Percentiles rank a stretch among this genome's conserved stretches.
These are phyloP conservation scores for Agrocybe pediades DNA, from an alignment of 768 basidiomycete genomes.

Conservation along the genomic window DNA sequence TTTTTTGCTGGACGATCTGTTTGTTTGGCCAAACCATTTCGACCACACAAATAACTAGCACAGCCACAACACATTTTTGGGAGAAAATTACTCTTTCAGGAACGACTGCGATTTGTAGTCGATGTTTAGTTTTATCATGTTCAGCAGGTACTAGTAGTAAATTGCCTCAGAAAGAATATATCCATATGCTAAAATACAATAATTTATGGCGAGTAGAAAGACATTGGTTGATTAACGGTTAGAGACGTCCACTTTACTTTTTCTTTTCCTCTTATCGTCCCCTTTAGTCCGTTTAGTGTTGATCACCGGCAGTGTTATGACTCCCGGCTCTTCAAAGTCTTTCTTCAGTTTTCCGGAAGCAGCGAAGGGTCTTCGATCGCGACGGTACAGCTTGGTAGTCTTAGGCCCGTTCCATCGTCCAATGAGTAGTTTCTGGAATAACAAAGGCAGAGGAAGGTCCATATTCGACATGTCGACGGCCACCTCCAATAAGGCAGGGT, in stretches of 20 bases:
- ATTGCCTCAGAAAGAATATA: no score
- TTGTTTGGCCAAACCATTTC: neutral
- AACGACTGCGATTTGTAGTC: neutral
- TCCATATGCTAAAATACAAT: neutral
- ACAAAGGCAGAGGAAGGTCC: conserved; percentile 19
- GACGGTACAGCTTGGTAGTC: neutral
- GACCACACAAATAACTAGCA: neutral
- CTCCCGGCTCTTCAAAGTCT: neutral
- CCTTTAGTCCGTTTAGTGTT: neutral
- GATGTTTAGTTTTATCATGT: neutral
- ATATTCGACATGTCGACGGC: conserved; percentile 16
- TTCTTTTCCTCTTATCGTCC: neutral
- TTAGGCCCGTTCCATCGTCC: conserved; percentile 2
- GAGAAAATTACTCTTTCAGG: neutral
- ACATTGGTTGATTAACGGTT: neutral
- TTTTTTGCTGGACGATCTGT: no score
- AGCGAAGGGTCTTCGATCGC: neutral
- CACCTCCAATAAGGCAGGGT: conserved; percentile 13
- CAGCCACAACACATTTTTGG: neutral
- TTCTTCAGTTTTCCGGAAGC: neutral
- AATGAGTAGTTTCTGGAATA: conserved; percentile 18
- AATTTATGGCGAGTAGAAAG: no score
- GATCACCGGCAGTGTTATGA: neutral
- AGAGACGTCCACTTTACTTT: neutral
- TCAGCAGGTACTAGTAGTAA: neutral